Evolutionary conservation across 352 stramenopile species (phyloP).

Genomic region (Blastocystis sp.): DNA sequence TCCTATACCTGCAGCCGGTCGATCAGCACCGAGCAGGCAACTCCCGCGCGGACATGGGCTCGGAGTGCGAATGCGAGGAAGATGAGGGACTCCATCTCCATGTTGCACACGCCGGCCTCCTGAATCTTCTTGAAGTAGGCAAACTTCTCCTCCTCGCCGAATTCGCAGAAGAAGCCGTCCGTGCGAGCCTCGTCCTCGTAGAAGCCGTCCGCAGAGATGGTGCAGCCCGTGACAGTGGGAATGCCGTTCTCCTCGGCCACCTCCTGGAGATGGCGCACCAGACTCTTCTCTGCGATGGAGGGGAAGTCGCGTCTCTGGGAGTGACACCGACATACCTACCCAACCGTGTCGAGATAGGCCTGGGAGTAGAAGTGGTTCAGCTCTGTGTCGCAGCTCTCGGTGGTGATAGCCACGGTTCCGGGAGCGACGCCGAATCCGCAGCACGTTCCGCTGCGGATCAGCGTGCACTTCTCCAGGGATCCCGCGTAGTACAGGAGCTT

Average conservation of each 20-base stretch:
- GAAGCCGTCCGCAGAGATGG: constrained; percentile 54
- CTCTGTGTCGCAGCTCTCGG: constrained; percentile 5
- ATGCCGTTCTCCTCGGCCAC: constrained; percentile 6
- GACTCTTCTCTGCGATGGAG: neutral
- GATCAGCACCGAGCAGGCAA: constrained; percentile 45
- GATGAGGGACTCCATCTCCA: constrained; percentile 58
- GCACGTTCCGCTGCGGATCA: constrained; percentile 51
- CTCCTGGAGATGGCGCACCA: constrained; percentile 2
- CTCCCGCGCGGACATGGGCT: neutral
- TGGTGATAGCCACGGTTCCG: constrained; percentile 43
- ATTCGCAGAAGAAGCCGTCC: constrained; percentile 68
- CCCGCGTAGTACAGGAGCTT: constrained; percentile 52
- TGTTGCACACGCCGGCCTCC: constrained; percentile 1
- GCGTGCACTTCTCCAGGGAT: neutral
- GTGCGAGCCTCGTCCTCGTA: constrained; percentile 61
- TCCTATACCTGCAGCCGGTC: constrained; percentile 5
- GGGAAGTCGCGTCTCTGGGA: constrained; percentile 9
- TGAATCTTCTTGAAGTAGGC: constrained; percentile 25
- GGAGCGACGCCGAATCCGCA: constrained; percentile 46
- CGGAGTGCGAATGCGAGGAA: constrained; percentile 47
- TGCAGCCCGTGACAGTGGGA: neutral
- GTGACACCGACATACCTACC: neutral
- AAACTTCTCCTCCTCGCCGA: constrained; percentile 27
- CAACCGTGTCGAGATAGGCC: neutral
- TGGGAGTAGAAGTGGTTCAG: constrained; percentile 53